Evolutionary conservation across 176 grass and related monocot genomes (phyloP).

Genomic region (Oryza nivara): DNA sequence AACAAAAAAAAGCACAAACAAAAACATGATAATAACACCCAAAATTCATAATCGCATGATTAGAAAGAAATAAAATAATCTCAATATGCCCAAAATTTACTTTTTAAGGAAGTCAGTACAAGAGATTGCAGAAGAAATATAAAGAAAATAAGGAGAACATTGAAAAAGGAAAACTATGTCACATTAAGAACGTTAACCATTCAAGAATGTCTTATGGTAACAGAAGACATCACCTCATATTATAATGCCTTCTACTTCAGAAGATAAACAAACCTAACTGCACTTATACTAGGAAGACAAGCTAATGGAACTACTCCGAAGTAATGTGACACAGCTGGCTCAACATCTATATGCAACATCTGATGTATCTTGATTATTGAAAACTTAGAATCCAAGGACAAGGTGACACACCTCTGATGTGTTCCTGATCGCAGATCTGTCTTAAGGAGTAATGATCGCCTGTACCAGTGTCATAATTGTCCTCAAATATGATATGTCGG

Average conservation of each 20-base stretch:
- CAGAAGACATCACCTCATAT: neutral
- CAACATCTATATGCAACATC: neutral
- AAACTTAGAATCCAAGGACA: neutral
- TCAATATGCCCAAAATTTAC: neutral
- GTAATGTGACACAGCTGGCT: neutral
- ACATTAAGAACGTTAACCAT: neutral
- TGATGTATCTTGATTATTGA: neutral
- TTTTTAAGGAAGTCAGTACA: neutral
- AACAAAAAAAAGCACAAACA: neutral
- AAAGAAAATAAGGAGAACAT: neutral
- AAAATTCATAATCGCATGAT: neutral
- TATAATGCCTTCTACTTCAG: too few relatives aligned
- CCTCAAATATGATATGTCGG: conserved; percentile 89
- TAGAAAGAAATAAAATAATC: neutral
- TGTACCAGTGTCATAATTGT: conserved; percentile 95
- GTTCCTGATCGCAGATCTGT: conserved; percentile 85
- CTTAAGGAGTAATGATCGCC: conserved; percentile 95
- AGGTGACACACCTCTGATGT: conserved; percentile 74
- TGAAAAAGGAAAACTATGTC: neutral
- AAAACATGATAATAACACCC: neutral
- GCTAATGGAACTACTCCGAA: neutral
- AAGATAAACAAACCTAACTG: neutral
- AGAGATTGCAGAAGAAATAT: neutral
- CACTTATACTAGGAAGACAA: neutral
- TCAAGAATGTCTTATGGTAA: neutral